Base-by-base conservation (phyloP, 352 stramenopile species). In the Lagenidium sp. region DNA sequence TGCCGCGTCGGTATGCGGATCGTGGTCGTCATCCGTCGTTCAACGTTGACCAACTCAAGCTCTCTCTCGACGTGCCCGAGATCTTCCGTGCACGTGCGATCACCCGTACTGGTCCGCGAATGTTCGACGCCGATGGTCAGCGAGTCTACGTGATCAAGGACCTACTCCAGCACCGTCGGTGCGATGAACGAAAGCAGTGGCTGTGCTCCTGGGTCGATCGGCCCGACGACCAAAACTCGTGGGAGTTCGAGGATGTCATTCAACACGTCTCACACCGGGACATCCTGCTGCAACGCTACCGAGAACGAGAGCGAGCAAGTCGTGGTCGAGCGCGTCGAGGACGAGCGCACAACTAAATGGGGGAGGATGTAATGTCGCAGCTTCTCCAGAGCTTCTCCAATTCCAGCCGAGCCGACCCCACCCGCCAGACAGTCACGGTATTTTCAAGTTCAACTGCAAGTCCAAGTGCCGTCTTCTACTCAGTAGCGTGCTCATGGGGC, bases 11-110 rank as follows among this genome's bases (percentile, higher is more conserved):
- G 5, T 36, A 41, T 35, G 11, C 30, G 6, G 28, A 31, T 50
- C 26, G 29, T 44, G 36, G 39, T 24, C 40, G 37, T 25, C 25
- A 43, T 32, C 26, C 45, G 4, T 40, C 40, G n/a, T 55, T 55
- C 11, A 55, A 49, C 22, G 29, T 55, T 19, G 38, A 47, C 40
- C 34, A 26, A 24, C 29, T 56, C 22, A 56, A 56, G 41, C 15
- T 32, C 6, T 40, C 36, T 19, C 20, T 47, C 11, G 41, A 47
- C 28, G 41, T 37, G 12, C 41, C 41, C 2, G 41, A 47, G 4
- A 32, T 47, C 10, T 47, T 47, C 18, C 6, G 29, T 5, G 38
- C n/a, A 22, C 41, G 41, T 12, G 19, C 36, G 41, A 47, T 47
- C 28, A 47, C 41, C 10, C 36, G 38, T 26, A 30, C 10, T 12